Evolutionary conservation across 305 asterid genomes (phyloP).

Genomic region (Petunia hybrid): DNA sequence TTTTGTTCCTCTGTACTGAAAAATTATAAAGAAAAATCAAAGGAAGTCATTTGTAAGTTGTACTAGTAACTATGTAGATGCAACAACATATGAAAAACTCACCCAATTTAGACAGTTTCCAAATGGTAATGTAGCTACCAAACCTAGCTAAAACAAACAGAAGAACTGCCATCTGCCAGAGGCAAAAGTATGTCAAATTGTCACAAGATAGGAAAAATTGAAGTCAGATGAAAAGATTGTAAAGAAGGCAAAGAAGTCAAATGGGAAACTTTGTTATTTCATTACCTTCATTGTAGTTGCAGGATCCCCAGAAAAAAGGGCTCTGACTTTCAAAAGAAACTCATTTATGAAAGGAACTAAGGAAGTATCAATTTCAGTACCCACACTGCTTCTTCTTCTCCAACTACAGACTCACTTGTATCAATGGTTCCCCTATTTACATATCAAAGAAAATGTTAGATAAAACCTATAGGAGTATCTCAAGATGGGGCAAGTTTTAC

Average conservation of each 20-base stretch:
- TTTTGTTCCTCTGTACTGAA: no score
- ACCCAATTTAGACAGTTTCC: conserved; percentile 91
- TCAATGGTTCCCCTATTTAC: conserved; percentile 45
- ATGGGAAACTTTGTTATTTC: no score
- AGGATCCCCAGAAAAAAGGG: conserved; percentile 96
- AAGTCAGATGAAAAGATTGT: conserved; percentile 1
- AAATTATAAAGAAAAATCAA: background rate
- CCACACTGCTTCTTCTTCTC: conserved; percentile 87
- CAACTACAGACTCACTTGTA: conserved; percentile 54
- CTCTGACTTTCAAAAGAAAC: conserved; percentile 69
- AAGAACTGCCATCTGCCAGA: conserved; percentile 77
- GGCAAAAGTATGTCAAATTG: conserved; percentile 41
- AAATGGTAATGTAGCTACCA: conserved; percentile 86
- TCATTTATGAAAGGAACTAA: conserved; percentile 86
- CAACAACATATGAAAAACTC: conserved; percentile 27
- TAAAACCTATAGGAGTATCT: background rate
- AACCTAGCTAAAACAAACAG: conserved; percentile 84
- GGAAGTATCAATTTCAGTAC: conserved; percentile 67
- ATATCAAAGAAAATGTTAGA: background rate
- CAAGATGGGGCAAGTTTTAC: background rate
- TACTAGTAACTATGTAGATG: background rate
- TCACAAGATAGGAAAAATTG: background rate
- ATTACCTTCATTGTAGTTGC: conserved; percentile 88
- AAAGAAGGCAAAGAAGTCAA: background rate
- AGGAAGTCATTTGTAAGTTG: background rate